Percentiles rank a stretch among this genome's conserved stretches.
phyloP scores from a whole-genome alignment of 176 grass and related monocot genomes.

The Saccharum spontaneum region DNA sequence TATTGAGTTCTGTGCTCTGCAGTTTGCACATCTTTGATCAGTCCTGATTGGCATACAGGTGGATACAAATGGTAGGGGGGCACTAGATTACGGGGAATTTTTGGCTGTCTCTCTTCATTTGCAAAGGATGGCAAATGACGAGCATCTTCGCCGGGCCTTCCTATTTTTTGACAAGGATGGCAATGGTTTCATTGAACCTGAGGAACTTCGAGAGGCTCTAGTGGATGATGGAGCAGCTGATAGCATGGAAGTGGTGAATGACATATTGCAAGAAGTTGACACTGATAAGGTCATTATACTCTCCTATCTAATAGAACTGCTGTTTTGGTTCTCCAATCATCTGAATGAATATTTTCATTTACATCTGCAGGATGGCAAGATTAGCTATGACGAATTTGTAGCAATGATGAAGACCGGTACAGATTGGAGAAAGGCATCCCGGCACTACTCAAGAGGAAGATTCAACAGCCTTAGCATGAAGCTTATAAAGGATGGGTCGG shows the following conservation, averaged over 20 bases:
- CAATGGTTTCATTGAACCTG: conserved; percentile 90
- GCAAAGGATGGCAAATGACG: conserved; percentile 98
- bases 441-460: conserved; percentile 98
- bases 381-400: conserved; percentile 98
- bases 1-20: neutral
- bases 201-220: conserved; percentile 83
- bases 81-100: conserved; percentile 92
- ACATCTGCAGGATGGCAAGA: conserved; percentile 79
- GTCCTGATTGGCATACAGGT: conserved; percentile 55
- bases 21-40: conserved; percentile 11
- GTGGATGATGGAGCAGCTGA: conserved; percentile 75
- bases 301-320: neutral
- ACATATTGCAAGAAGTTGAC: conserved; percentile 97
- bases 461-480: conserved; percentile 99
- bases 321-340: conserved; percentile 2
- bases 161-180: conserved; percentile 96
- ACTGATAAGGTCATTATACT: conserved; percentile 76
- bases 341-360: conserved; percentile 11
- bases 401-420: conserved; percentile 99
- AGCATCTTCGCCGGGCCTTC: conserved; percentile 86
- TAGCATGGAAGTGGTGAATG: conserved; percentile 89
- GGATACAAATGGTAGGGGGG: conserved; percentile 85
- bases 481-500: conserved; percentile 94
- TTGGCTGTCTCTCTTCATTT: conserved; percentile 96
- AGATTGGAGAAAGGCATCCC: conserved; percentile 98